Base-by-base conservation (phyloP, 31 red algal species). In the Endocladia muricata region DNA sequence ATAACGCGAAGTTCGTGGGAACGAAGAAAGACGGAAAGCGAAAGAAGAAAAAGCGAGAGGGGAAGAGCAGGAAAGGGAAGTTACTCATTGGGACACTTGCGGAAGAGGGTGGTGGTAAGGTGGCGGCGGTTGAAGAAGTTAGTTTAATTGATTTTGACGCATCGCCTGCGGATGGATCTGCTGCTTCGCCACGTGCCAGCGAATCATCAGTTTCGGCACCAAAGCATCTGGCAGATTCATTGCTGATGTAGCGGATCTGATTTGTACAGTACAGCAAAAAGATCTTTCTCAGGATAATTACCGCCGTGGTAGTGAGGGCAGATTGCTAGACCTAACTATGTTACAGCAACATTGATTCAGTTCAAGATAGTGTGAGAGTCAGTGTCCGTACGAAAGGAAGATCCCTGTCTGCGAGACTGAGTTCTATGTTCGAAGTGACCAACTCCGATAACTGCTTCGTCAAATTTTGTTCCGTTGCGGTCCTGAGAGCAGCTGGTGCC, bases 41-140 rank as follows among this genome's bases (percentile, higher is more conserved):
- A 51, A 78, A 71, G 76, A 91, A 91, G 73, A 81, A 81, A 31
- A 91, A 91, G 88, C 80, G 79, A 55, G 79, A 79, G 64, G 70
- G 77, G 86, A 81, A 78, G 62, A 36, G 49, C 39, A 58, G 33
- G 41, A 90, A 83, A 31, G 77, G 51, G n/a, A n/a, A n/a, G n/a
- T n/a, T n/a, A n/a, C n/a, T n/a, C 8, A 43, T 54, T 21, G 44
- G 63, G 37, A 25, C 43, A 35, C 22, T 11, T 34, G 28, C n/a
- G 52, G 41, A 68, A 39, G 60, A 81, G 51, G 51, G 35, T 13
- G 48, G 21, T 36, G 43, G 49, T 30, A 30, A 73, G 49, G 6
- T 33, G 26, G 47, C 37, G 15, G 25, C 51, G 23, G 56, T 74
- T 23, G 44, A n/a, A 41, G 40, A 63, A 75, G 23, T 63, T 34